Conservation (phyloP, 352 stramenopile genomes). For the Globisporangium paroecandrum region DNA sequence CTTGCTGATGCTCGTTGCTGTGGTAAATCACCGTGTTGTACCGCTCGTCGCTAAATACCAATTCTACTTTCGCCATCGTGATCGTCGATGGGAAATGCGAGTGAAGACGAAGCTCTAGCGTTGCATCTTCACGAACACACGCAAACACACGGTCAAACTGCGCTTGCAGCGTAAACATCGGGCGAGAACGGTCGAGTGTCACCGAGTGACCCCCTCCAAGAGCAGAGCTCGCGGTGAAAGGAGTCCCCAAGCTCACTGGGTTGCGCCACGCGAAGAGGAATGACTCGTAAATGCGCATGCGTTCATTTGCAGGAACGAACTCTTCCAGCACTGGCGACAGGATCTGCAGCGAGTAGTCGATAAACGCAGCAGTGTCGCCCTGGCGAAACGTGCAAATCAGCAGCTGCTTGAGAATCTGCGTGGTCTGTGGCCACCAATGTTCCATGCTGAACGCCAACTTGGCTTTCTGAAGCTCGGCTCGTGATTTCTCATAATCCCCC, state of each 20-base stretch:
- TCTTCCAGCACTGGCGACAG: slow-evolving; percentile 70
- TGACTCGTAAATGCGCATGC: slow-evolving; percentile 48
- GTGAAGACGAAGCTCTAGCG: slow-evolving; percentile 40
- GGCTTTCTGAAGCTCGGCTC: slow-evolving; percentile 65
- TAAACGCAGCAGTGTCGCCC: slow-evolving; percentile 63
- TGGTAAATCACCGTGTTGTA: slow-evolving; percentile 69
- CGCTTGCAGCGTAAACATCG: slow-evolving; percentile 43
- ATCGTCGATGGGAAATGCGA: slow-evolving; percentile 57
- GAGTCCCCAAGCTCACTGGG: slow-evolving; percentile 31
- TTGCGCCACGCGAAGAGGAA: slow-evolving; percentile 66
- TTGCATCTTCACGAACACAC: slow-evolving; percentile 65
- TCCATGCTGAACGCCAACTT: slow-evolving; percentile 57
- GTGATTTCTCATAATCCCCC: slow-evolving; percentile 62
- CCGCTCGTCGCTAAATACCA: slow-evolving; percentile 73
- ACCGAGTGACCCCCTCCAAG: slow-evolving; percentile 48
- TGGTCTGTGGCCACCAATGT: slow-evolving; percentile 71
- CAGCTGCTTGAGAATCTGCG: slow-evolving; percentile 73
- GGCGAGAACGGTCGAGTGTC: slow-evolving; percentile 44
- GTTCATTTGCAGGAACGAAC: slow-evolving; percentile 57
- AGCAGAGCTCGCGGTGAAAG: slow-evolving; percentile 37
- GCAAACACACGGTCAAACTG: slow-evolving; percentile 66
- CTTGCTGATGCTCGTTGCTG: slow-evolving; percentile 7
- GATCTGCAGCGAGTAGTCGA: slow-evolving; percentile 78
- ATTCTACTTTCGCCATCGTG: slow-evolving; percentile 57
- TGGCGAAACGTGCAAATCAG: slow-evolving; percentile 73